Conservation (phyloP, 441 rosid species). For the Arabidopsis hybrid region DNA sequence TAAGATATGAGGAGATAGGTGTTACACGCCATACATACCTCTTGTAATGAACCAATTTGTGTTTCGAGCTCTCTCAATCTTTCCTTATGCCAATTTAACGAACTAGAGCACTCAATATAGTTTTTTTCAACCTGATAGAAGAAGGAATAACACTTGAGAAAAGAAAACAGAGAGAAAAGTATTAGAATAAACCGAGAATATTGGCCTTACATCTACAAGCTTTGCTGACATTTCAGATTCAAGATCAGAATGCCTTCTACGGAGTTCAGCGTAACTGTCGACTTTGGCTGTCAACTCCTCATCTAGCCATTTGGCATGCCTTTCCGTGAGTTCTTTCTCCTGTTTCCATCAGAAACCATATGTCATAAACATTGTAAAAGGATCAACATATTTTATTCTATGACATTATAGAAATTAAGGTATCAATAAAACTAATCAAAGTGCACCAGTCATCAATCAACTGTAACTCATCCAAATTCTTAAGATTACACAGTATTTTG, state of each 20-base stretch:
- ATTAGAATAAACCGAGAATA: conserved; percentile 22
- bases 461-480: conserved; percentile 1
- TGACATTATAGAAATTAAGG: neutral
- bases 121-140: conserved; percentile 64
- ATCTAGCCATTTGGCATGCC: conserved; percentile 92
- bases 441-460: conserved; percentile 1
- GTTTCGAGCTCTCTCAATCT: conserved; percentile 77
- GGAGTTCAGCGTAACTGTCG: conserved; percentile 66
- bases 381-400: neutral
- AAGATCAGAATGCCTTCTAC: conserved; percentile 68
- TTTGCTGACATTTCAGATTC: conserved; percentile 86
- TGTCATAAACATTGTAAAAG: conserved; percentile 16
- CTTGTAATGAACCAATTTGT: conserved; percentile 63
- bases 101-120: conserved; percentile 66
- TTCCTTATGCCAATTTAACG: conserved; percentile 81
- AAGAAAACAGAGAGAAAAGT: conserved; percentile 2
- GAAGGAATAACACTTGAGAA: conserved; percentile 7
- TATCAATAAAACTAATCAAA: neutral
- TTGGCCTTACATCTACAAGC: conserved; percentile 66
- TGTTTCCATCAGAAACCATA: conserved; percentile 47
- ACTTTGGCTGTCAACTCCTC: conserved; percentile 89
- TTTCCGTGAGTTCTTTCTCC: conserved; percentile 94
- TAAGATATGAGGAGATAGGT: conserved; percentile 18
- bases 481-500: neutral
- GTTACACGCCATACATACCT: conserved; percentile 53